A percentile compares a stretch with the other conserved stretches of the same genome.
Evolutionary conservation across 2,329 filamentous ascomycete genomes (phyloP).

Genomic region (Sphaerulina populicola): DNA sequence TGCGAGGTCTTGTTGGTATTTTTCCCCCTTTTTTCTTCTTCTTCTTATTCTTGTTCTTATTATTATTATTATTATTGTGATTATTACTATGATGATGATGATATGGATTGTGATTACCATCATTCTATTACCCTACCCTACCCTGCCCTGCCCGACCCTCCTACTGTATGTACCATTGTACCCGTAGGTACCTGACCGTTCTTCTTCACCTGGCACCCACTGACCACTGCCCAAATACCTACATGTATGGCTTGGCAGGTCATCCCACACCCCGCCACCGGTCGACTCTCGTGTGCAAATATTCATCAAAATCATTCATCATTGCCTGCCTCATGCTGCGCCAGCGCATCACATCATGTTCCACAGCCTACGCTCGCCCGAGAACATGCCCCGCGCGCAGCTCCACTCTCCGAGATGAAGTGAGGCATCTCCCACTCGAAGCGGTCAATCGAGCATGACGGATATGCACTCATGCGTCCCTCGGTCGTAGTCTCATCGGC

Average conservation of each 20-base stretch:
- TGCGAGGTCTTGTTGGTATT: no score
- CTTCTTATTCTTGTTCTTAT: no score
- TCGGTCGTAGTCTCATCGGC: neutral
- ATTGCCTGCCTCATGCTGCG: neutral
- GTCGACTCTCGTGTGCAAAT: neutral
- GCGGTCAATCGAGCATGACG: slow-evolving; percentile 10
- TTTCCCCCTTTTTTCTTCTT: no score
- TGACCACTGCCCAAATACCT: no score
- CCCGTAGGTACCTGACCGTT: no score
- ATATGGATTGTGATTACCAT: no score
- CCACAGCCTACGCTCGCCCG: slow-evolving; percentile 3
- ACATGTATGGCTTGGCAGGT: slow-evolving; percentile 2
- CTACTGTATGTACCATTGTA: no score
- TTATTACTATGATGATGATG: no score
- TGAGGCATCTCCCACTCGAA: slow-evolving; percentile 2
- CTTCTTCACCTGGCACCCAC: neutral
- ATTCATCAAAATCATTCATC: neutral
- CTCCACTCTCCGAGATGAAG: slow-evolving; percentile 6
- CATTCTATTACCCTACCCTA: no score
- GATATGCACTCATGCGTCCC: slow-evolving; percentile 1
- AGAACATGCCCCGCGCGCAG: neutral
- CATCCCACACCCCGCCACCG: neutral
- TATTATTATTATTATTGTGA: no score
- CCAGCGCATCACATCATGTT: slow-evolving; percentile 7
- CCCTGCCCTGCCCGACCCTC: no score